Conservation (phyloP, 176 grass and related monocot genomes). For the Carex kokanica region DNA sequence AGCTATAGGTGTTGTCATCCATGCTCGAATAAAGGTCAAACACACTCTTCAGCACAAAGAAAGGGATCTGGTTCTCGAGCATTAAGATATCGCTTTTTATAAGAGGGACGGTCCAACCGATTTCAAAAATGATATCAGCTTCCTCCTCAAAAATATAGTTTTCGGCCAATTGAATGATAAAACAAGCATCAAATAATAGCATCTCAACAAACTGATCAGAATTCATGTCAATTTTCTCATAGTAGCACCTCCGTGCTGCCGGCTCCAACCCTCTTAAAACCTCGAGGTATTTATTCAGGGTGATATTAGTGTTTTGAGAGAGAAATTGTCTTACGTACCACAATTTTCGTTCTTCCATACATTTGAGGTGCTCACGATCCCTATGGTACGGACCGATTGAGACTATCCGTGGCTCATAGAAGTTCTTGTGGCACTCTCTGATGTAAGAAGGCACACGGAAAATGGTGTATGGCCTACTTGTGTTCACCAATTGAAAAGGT, state of each 20-base stretch:
- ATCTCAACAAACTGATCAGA: constrained; percentile 13
- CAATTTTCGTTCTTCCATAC: constrained; percentile 15
- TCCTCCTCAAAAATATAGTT: not conserved
- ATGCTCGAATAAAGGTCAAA: constrained; percentile 6
- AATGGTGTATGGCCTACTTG: not conserved
- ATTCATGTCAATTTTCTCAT: constrained; percentile 22
- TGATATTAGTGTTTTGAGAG: not conserved
- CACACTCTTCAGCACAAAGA: constrained; percentile 6
- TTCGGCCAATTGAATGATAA: constrained; percentile 9
- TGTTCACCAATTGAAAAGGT: not conserved
- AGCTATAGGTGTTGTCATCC: not conserved
- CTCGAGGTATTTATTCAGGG: not conserved
- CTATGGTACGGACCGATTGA: constrained; percentile 21
- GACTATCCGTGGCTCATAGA: constrained; percentile 16
- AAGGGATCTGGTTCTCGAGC: constrained; percentile 33
- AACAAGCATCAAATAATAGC: not conserved
- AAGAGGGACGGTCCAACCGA: constrained; percentile 16
- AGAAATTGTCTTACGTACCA: not conserved
- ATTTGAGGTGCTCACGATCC: constrained; percentile 4
- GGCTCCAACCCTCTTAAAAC: not conserved
- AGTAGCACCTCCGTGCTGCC: not conserved
- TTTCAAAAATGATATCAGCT: constrained; percentile 11
- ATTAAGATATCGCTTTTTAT: constrained; percentile 23
- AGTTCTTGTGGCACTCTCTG: constrained; percentile 23
- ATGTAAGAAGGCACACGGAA: constrained; percentile 23